phyloP scores from a whole-genome alignment of 306 rosid species.

The Fragaria ananassa region DNA sequence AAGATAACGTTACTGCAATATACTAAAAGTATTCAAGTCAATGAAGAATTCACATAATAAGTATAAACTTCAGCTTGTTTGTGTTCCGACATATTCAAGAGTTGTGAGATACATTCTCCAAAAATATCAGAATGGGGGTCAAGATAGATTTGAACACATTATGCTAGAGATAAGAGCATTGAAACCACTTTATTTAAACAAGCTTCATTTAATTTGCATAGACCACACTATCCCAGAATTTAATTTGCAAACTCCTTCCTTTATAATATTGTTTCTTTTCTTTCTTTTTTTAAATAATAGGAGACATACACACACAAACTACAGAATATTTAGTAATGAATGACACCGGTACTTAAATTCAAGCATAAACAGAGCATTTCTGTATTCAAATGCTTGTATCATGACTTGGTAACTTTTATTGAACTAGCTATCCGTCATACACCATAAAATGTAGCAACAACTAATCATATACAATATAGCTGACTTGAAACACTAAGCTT shows the following conservation, averaged over 20 bases:
- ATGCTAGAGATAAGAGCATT: neutral
- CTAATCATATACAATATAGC: neutral
- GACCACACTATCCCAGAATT: neutral
- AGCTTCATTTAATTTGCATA: neutral
- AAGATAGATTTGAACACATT: slow-evolving; percentile 1
- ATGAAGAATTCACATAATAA: neutral
- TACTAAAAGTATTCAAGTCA: neutral
- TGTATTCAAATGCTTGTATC: neutral
- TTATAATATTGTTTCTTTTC: neutral
- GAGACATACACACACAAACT: neutral
- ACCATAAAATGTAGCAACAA: neutral
- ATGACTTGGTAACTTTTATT: neutral
- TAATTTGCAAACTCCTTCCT: neutral
- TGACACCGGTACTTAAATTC: neutral
- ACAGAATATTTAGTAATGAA: neutral
- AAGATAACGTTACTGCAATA: neutral
- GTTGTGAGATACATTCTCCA: neutral
- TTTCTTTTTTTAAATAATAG: neutral
- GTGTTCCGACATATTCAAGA: neutral
- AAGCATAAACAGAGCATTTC: neutral
- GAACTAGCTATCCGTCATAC: neutral
- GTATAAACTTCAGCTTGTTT: neutral
- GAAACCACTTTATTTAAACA: neutral
- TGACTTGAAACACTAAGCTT: neutral
- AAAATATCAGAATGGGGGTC: neutral